phyloP scores from a whole-genome alignment of 495 filamentous ascomycete species.

The Monascus purpureus region DNA sequence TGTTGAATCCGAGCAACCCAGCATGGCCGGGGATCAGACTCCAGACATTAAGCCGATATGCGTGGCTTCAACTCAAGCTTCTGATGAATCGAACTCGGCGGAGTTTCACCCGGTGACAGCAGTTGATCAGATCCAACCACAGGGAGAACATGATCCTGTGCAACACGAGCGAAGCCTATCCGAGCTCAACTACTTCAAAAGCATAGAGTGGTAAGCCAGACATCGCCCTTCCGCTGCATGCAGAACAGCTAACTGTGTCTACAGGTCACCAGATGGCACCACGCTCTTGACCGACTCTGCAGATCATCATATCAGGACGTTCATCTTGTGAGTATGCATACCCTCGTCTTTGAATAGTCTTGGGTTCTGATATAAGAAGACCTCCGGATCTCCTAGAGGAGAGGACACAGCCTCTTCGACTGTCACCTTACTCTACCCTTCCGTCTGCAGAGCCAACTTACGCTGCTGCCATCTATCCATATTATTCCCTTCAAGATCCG shows the following conservation, averaged over 20 bases:
- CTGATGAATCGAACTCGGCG: neutral
- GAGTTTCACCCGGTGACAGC: neutral
- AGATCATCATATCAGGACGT: conserved; percentile 53
- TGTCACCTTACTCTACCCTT: conserved; percentile 49
- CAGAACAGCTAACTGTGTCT: neutral
- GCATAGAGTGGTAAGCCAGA: conserved; percentile 39
- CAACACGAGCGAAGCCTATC: neutral
- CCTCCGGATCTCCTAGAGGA: conserved; percentile 56
- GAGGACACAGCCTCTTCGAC: conserved; percentile 23
- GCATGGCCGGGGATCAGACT: no score
- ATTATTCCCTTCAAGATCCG: conserved; percentile 50
- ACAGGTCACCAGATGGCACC: conserved; percentile 70
- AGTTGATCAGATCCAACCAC: neutral
- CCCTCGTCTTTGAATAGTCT: neutral
- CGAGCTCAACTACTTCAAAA: conserved; percentile 39
- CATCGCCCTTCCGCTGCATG: neutral
- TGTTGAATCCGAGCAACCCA: no score
- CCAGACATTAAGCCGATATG: conserved; percentile 18
- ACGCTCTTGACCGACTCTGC: conserved; percentile 60
- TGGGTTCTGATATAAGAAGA: conserved; percentile 9
- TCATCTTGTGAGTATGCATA: conserved; percentile 41
- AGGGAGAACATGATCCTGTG: neutral
- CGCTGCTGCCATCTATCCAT: conserved; percentile 57
- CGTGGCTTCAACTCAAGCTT: conserved; percentile 16
- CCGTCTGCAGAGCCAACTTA: conserved; percentile 54